Percentiles rank a stretch among this genome's conserved stretches.
These are phyloP conservation scores for Suillus subaureus DNA, from an alignment of 768 basidiomycete species.

Conservation along the genomic window DNA sequence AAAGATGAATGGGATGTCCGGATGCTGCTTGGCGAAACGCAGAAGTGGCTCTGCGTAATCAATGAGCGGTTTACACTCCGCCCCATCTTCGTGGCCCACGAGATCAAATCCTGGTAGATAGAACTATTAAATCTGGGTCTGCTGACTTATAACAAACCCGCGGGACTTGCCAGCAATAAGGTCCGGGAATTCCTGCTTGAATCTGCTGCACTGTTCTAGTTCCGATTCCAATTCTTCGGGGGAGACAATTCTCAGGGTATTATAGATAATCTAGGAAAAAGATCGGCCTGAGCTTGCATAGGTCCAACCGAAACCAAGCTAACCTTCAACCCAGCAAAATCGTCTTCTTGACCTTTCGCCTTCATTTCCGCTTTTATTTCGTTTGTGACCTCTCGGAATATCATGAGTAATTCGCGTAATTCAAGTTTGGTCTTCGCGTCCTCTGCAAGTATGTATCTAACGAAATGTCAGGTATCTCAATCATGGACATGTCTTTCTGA, in stretches of 20 bases:
- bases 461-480: neutral
- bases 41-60: constrained; percentile 42
- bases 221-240: constrained; percentile 43
- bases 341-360: constrained; percentile 39
- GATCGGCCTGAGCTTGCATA: neutral
- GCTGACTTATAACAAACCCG: neutral
- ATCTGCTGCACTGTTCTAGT: constrained; percentile 43
- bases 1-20: constrained; percentile 47
- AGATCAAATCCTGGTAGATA: constrained; percentile 45
- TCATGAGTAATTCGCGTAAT: constrained; percentile 38
- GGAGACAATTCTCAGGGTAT: constrained; percentile 38
- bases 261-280: constrained; percentile 43
- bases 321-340: constrained; percentile 45
- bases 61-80: constrained; percentile 33
- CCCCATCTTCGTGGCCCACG: constrained; percentile 47
- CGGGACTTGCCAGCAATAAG: constrained; percentile 41
- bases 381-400: constrained; percentile 37
- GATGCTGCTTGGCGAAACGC: constrained; percentile 37
- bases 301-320: neutral
- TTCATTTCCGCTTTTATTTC: constrained; percentile 38
- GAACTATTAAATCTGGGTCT: neutral
- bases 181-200: constrained; percentile 49
- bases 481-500: neutral
- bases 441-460: constrained; percentile 42
- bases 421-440: constrained; percentile 40